A percentile compares a stretch with the other conserved stretches of the same genome.
Conservation (phyloP, 192 early-diverging fungal species). For the Coemansia sp. region DNA sequence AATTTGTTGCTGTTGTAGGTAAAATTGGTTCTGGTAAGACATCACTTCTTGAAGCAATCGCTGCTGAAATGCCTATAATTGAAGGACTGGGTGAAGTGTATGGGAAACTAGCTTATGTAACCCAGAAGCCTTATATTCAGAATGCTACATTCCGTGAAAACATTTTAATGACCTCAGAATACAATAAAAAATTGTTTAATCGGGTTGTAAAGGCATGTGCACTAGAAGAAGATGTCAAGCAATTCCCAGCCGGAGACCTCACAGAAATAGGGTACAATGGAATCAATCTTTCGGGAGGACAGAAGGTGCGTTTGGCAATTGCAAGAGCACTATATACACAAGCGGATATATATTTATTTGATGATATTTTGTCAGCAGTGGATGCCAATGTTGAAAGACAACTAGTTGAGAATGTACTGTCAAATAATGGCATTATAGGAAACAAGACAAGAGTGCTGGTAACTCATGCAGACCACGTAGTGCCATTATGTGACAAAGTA, state of each 20-base stretch:
- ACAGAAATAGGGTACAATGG: slow-evolving; percentile 4
- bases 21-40: slow-evolving; percentile 33
- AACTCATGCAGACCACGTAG: slow-evolving; percentile 46
- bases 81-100: slow-evolving; percentile 66
- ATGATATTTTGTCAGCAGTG: slow-evolving; percentile 17
- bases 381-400: slow-evolving; percentile 17
- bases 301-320: slow-evolving; percentile 63
- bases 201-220: slow-evolving; percentile 34
- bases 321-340: slow-evolving; percentile 64
- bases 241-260: slow-evolving; percentile 53
- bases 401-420: neutral
- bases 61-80: slow-evolving; percentile 77
- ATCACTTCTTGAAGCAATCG: slow-evolving; percentile 57
- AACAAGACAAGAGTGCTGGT: slow-evolving; percentile 32
- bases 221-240: slow-evolving; percentile 22
- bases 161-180: no score
- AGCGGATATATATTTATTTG: slow-evolving; percentile 57
- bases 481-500: slow-evolving; percentile 65
- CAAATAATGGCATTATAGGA: slow-evolving; percentile 16
- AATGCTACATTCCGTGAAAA: slow-evolving; percentile 15
- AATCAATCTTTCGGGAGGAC: slow-evolving; percentile 53
- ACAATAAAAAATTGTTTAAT: neutral
- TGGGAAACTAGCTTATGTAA: slow-evolving; percentile 54
- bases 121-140: slow-evolving; percentile 49
- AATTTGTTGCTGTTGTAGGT: slow-evolving; percentile 54